Evolutionary conservation across 208 protist species (phyloP).

Genomic region (Hexamita inflata): DNA sequence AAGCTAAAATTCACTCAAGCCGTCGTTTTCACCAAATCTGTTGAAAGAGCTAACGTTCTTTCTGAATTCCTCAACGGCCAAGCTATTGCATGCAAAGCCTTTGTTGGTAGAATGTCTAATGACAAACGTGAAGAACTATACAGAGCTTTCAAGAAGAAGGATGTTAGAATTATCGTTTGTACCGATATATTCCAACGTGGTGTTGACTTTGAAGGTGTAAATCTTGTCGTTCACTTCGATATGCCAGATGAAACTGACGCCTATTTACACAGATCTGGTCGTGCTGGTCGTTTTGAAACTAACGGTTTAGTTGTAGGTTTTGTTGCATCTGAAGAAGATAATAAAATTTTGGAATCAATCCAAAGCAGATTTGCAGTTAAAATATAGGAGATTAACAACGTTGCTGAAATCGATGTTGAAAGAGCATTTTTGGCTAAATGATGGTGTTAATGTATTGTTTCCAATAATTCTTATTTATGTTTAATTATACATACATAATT

Average conservation of each 20-base stretch:
- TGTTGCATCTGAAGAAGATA: slow-evolving; percentile 70
- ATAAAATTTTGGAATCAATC: slow-evolving; percentile 46
- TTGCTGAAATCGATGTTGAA: background rate
- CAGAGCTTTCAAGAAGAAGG: slow-evolving; percentile 85
- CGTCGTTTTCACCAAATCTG: slow-evolving; percentile 91
- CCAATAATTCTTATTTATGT: no score
- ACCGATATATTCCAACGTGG: slow-evolving; percentile 97
- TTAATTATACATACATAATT: no score
- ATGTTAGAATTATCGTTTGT: slow-evolving; percentile 87
- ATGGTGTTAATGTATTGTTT: no score
- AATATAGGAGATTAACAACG: slow-evolving; percentile 15
- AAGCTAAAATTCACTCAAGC: slow-evolving; percentile 99
- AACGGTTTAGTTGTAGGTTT: slow-evolving; percentile 97
- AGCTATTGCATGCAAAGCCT: slow-evolving; percentile 81
- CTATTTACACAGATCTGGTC: slow-evolving; percentile 90
- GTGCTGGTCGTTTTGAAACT: slow-evolving; percentile 92
- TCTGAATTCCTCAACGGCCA: slow-evolving; percentile 73
- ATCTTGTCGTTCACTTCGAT: slow-evolving; percentile 99
- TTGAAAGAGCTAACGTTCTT: slow-evolving; percentile 70
- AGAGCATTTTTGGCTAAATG: background rate
- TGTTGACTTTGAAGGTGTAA: slow-evolving; percentile 96
- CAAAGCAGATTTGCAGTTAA: slow-evolving; percentile 36
- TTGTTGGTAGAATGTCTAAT: slow-evolving; percentile 79
- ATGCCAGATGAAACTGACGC: slow-evolving; percentile 83
- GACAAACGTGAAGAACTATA: slow-evolving; percentile 57